These are phyloP conservation scores for Gillenia trifoliata DNA, from an alignment of 306 rosid genomes.

Conservation along the genomic window DNA sequence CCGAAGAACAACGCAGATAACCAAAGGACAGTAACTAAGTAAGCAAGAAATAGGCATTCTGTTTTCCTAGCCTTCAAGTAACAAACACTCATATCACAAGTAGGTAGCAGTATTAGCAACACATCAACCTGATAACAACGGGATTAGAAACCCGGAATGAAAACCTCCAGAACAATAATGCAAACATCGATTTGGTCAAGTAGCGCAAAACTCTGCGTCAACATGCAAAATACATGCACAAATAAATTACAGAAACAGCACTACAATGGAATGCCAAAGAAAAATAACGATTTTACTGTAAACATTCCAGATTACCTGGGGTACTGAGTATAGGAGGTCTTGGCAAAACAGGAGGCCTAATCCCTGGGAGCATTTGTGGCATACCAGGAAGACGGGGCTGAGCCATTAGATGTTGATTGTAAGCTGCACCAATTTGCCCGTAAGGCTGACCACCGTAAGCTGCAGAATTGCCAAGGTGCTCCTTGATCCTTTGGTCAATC, in stretches of 20 bases:
- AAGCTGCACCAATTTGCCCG: conserved; percentile 89
- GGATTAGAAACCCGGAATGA: background rate
- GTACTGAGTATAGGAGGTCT: conserved; percentile 75
- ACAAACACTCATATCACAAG: too few relatives aligned
- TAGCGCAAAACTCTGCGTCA: background rate
- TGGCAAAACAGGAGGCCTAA: conserved; percentile 80
- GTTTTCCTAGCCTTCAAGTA: background rate
- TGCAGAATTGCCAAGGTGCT: conserved; percentile 92
- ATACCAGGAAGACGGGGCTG: conserved; percentile 67
- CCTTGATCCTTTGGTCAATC: conserved; percentile 93
- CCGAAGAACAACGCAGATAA: background rate
- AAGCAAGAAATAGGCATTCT: background rate
- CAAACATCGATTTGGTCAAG: background rate
- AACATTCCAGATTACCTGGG: conserved; percentile 48
- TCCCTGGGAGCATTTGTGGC: conserved; percentile 60
- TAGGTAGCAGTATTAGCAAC: background rate
- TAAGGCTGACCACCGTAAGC: conserved; percentile 30
- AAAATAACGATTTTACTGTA: background rate
- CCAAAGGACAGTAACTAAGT: background rate
- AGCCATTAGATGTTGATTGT: conserved; percentile 63
- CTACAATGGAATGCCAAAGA: background rate
- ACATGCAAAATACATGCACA: background rate
- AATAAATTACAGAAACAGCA: background rate
- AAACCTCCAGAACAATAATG: background rate
- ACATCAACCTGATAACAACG: background rate